Evolutionary conservation across 2,329 filamentous ascomycete species (phyloP).

Genomic region (Arthrobotrys sphaeroides): DNA sequence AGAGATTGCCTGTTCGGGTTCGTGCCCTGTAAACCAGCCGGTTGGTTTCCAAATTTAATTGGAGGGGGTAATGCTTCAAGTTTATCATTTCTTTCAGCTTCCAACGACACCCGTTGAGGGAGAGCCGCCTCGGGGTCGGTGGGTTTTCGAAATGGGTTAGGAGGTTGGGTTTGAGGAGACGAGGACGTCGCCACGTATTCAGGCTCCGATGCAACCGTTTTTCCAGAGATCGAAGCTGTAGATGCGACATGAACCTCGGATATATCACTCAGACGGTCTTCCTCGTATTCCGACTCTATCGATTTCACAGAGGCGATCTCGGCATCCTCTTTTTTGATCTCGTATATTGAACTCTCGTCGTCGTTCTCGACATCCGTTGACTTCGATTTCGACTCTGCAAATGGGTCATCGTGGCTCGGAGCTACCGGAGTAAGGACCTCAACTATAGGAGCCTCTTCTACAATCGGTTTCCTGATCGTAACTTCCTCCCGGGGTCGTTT

Average conservation of each 20-base stretch:
- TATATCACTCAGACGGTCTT: slow-evolving; percentile 30
- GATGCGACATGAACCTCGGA: slow-evolving; percentile 32
- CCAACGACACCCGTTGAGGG: slow-evolving; percentile 46
- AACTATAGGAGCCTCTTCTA: slow-evolving; percentile 23
- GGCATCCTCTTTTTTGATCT: slow-evolving; percentile 40
- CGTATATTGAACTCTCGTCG: slow-evolving; percentile 38
- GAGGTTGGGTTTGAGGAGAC: slow-evolving; percentile 20
- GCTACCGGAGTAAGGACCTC: slow-evolving; percentile 6
- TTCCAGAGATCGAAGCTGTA: slow-evolving; percentile 19
- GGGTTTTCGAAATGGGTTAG: slow-evolving; percentile 47
- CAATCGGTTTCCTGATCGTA: slow-evolving; percentile 2
- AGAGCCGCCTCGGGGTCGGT: slow-evolving; percentile 10
- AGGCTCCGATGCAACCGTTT: slow-evolving; percentile 32
- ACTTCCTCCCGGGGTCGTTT: slow-evolving; percentile 15
- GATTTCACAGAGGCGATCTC: slow-evolving; percentile 29
- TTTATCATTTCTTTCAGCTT: slow-evolving; percentile 58
- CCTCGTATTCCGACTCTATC: slow-evolving; percentile 44
- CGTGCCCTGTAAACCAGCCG: slow-evolving; percentile 58
- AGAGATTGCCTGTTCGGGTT: slow-evolving; percentile 63
- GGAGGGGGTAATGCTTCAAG: slow-evolving; percentile 38
- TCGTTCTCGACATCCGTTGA: slow-evolving; percentile 2
- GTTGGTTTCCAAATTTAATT: slow-evolving; percentile 58
- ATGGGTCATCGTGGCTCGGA: slow-evolving; percentile 32
- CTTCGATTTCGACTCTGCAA: slow-evolving; percentile 24
- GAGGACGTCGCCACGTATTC: slow-evolving; percentile 19